Conservation (phyloP, 148 eudicot species). For the Fagopyrum homotropicum region DNA sequence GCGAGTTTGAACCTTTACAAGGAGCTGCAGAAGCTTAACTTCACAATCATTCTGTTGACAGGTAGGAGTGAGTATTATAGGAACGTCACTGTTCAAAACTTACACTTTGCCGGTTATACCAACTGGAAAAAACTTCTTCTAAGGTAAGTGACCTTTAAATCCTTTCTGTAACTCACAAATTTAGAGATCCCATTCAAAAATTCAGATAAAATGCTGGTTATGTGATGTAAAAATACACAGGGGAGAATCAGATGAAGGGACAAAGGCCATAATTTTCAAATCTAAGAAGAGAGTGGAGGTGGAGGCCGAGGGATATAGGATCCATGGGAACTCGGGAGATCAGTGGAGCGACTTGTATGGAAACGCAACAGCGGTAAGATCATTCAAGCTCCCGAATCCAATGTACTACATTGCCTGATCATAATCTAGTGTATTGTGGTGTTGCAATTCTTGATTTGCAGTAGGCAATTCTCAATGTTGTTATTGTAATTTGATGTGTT, state of each 20-base stretch:
- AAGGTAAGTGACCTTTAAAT: conserved; percentile 31
- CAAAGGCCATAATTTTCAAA: conserved; percentile 49
- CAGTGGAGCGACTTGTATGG: conserved; percentile 92
- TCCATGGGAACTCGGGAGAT: conserved; percentile 82
- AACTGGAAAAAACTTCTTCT: conserved; percentile 64
- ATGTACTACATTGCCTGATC: conserved; percentile 61
- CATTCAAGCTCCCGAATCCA: conserved; percentile 87
- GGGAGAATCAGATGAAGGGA: conserved; percentile 46
- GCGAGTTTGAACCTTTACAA: conserved; percentile 71
- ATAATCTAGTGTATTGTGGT: background rate
- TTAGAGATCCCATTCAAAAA: too few relatives aligned
- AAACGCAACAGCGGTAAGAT: conserved; percentile 49
- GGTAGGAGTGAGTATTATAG: conserved; percentile 63
- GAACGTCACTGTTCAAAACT: conserved; percentile 44
- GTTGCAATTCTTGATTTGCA: background rate
- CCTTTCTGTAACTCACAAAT: too few relatives aligned
- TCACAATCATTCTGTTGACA: conserved; percentile 66
- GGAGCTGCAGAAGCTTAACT: conserved; percentile 54
- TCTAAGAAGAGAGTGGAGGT: conserved; percentile 68
- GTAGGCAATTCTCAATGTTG: background rate
- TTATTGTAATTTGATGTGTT: conserved; percentile 8
- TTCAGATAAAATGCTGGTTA: too few relatives aligned
- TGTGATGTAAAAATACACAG: conserved; percentile 17
- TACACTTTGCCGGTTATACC: conserved; percentile 46
- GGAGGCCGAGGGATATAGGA: conserved; percentile 51